Conservation (phyloP, 2,329 filamentous ascomycete species). For the Pseudogymnoascus sp. region DNA sequence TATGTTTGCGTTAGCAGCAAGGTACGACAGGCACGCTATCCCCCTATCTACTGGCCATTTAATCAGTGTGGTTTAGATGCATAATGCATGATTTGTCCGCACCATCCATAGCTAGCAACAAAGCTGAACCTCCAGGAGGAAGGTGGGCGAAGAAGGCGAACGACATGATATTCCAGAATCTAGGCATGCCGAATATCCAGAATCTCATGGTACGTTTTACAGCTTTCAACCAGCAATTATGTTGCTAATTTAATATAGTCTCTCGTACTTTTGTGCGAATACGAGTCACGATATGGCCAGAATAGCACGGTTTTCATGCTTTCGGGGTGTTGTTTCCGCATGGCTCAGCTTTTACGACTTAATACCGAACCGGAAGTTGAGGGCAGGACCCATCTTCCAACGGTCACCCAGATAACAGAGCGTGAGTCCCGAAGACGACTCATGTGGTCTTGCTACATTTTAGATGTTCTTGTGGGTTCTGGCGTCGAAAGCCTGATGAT, state of each 20-base stretch:
- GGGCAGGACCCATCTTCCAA: neutral
- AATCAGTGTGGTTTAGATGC: neutral
- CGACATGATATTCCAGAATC: neutral
- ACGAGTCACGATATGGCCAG: neutral
- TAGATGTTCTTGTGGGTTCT: slow-evolving; percentile 12
- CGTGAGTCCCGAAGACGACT: slow-evolving; percentile 9
- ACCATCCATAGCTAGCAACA: neutral
- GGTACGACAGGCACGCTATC: neutral
- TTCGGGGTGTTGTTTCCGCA: neutral
- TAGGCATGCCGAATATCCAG: neutral
- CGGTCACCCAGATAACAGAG: neutral
- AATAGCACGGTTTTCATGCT: neutral
- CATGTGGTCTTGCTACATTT: slow-evolving; percentile 12
- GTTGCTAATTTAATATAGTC: neutral
- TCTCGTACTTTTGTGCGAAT: neutral
- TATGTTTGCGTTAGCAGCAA: slow-evolving; percentile 6
- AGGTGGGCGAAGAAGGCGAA: neutral
- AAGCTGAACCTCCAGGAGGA: neutral
- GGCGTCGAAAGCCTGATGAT: slow-evolving; percentile 10
- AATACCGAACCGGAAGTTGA: neutral
- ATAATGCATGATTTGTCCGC: neutral
- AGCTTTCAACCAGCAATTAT: neutral
- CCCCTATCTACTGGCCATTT: neutral
- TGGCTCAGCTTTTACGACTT: slow-evolving; percentile 9
- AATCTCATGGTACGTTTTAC: neutral